phyloP scores from a whole-genome alignment of 202 grass and related monocot species.

The Bolboschoenoplectus hybrid region DNA sequence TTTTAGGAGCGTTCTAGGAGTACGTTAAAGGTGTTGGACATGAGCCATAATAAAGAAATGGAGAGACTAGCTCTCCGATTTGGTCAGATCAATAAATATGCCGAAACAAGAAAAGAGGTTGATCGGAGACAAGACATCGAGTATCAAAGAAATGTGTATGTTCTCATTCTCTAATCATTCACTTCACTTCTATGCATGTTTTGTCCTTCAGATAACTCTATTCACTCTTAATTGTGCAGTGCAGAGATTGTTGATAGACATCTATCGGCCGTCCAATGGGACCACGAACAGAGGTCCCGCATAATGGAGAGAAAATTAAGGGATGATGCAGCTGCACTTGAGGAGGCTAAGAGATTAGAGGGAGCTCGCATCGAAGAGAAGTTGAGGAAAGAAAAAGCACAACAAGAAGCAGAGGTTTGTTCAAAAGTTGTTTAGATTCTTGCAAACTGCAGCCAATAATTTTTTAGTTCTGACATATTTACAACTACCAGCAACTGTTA shows the following conservation, averaged over 20 bases:
- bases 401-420: slow-evolving; percentile 77
- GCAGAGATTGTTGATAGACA: slow-evolving; percentile 91
- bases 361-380: slow-evolving; percentile 77
- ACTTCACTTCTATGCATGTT: slow-evolving; percentile 11
- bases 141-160: slow-evolving; percentile 92
- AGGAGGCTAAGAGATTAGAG: slow-evolving; percentile 86
- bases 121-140: slow-evolving; percentile 72
- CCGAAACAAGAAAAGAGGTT: slow-evolving; percentile 76
- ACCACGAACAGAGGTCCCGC: slow-evolving; percentile 88
- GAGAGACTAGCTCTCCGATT: slow-evolving; percentile 58
- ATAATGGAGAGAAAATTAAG: slow-evolving; percentile 86
- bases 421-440: slow-evolving; percentile 17
- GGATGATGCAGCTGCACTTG: slow-evolving; percentile 79
- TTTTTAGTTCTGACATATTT: slow-evolving; percentile 15
- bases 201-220: slow-evolving; percentile 33
- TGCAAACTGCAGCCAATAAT: background rate
- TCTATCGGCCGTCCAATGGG: slow-evolving; percentile 84
- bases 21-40: slow-evolving; percentile 60
- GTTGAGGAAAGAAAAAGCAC: slow-evolving; percentile 69
- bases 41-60: slow-evolving; percentile 70
- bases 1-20: slow-evolving; percentile 76
- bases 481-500: background rate
- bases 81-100: slow-evolving; percentile 58
- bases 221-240: slow-evolving; percentile 52
- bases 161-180: slow-evolving; percentile 18